phyloP scores from a whole-genome alignment of 345 rosid species.

The Moringa oleifera region DNA sequence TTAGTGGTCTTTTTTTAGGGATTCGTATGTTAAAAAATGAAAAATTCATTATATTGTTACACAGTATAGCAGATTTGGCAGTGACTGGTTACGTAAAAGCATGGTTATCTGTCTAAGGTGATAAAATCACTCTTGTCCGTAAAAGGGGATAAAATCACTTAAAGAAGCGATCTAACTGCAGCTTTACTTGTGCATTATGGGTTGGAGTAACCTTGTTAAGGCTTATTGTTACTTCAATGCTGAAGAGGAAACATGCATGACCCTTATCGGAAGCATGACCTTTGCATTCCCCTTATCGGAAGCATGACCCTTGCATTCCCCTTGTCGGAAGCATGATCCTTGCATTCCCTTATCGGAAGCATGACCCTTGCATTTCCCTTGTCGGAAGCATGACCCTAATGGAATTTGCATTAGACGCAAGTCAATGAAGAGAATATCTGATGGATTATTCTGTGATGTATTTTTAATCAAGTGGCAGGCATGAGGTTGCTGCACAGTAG shows the following conservation, averaged over 20 bases:
- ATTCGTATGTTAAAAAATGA: no score
- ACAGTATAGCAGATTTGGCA: background rate
- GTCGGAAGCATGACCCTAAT: background rate
- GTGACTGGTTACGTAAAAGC: background rate
- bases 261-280: no score
- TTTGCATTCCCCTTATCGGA: no score
- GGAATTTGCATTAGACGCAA: background rate
- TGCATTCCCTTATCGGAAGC: no score
- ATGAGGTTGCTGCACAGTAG: background rate
- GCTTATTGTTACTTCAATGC: no score
- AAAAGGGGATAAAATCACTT: background rate
- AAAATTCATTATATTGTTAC: no score
- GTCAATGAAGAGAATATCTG: background rate
- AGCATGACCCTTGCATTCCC: no score
- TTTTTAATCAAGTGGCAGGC: background rate
- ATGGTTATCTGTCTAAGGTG: background rate
- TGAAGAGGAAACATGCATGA: no score
- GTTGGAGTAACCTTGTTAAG: background rate
- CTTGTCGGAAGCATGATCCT: no score
- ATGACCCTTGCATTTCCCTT: no score
- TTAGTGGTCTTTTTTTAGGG: background rate
- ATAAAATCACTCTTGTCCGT: background rate
- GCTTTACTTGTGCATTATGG: background rate
- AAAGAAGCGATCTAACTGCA: background rate
- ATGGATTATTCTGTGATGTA: background rate